phyloP scores from a whole-genome alignment of 495 filamentous ascomycete genomes.

The Cercophora newfieldiana region DNA sequence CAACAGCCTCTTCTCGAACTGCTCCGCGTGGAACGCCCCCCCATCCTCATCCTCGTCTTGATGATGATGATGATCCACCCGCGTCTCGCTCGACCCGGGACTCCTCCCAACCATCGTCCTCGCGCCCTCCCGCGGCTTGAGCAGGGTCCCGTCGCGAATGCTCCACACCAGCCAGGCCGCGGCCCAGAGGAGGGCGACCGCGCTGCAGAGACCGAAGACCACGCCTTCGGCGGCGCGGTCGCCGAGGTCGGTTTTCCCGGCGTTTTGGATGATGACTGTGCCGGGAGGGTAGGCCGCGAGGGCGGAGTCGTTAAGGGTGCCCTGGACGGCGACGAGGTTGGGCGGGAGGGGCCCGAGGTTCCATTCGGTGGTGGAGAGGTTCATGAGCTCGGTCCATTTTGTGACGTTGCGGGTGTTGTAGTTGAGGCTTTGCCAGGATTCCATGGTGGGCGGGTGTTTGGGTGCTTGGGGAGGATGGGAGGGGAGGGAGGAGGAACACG shows the following conservation, averaged over 20 bases:
- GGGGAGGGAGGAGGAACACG: no score
- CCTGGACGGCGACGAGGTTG: slow-evolving; percentile 18
- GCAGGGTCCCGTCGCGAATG: not conserved
- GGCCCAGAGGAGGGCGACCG: slow-evolving; percentile 2
- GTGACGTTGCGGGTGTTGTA: slow-evolving; percentile 15
- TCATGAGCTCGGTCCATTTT: slow-evolving; percentile 23
- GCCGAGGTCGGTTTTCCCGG: slow-evolving; percentile 6
- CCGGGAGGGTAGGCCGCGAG: not conserved
- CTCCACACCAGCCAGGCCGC: slow-evolving; percentile 1
- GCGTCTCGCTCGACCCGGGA: no score
- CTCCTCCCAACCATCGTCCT: no score
- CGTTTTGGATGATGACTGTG: slow-evolving; percentile 24
- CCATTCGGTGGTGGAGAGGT: slow-evolving; percentile 22
- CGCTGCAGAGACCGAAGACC: slow-evolving; percentile 10
- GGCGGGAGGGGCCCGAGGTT: slow-evolving; percentile 18
- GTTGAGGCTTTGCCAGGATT: slow-evolving; percentile 19
- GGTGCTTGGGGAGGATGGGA: no score
- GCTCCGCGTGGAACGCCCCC: no score
- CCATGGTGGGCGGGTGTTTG: slow-evolving; percentile 19
- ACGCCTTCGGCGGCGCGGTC: slow-evolving; percentile 5
- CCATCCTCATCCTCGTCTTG: no score
- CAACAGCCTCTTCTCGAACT: no score
- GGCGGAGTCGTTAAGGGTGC: not conserved
- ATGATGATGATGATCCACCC: no score
- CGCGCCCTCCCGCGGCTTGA: not conserved